A percentile compares a stretch with the other conserved stretches of the same genome.
phyloP scores from a whole-genome alignment of 139 green algal genomes.

The Gonium pectorale region DNA sequence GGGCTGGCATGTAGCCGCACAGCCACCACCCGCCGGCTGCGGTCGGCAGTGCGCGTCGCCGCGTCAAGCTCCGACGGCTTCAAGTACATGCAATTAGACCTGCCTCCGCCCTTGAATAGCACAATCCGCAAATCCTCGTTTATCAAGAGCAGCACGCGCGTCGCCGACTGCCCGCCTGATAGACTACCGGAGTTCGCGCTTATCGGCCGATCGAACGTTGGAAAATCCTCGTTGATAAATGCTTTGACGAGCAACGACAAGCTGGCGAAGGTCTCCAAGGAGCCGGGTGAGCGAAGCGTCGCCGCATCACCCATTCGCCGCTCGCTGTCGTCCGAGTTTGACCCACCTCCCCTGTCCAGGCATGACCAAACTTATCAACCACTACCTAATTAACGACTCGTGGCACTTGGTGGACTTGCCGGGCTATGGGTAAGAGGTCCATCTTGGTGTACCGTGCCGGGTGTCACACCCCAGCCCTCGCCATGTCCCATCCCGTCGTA shows the following conservation, averaged over 20 bases:
- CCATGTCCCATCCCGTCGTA: too few relatives aligned
- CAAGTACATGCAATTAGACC: conserved; percentile 43
- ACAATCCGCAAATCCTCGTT: conserved; percentile 58
- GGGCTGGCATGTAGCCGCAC: conserved; percentile 2
- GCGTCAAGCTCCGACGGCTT: conserved; percentile 15
- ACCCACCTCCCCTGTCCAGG: conserved; percentile 71
- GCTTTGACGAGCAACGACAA: conserved; percentile 80
- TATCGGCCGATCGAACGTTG: conserved; percentile 95
- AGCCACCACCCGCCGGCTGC: not conserved
- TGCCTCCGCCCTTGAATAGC: conserved; percentile 31
- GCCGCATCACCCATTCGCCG: not conserved
- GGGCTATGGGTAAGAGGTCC: conserved; percentile 86
- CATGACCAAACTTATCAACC: conserved; percentile 96
- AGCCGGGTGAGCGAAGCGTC: conserved; percentile 73
- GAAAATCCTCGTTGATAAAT: conserved; percentile 97
- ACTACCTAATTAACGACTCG: conserved; percentile 93
- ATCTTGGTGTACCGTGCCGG: too few relatives aligned
- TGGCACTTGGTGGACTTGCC: conserved; percentile 97
- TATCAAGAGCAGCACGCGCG: conserved; percentile 78
- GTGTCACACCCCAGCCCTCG: too few relatives aligned
- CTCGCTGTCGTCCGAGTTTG: not conserved
- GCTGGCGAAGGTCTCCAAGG: conserved; percentile 92
- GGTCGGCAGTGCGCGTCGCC: not conserved
- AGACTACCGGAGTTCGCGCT: conserved; percentile 92
- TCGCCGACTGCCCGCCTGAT: conserved; percentile 78